Conservation (phyloP, 345 rosid genomes). For the Clausena lansium region DNA sequence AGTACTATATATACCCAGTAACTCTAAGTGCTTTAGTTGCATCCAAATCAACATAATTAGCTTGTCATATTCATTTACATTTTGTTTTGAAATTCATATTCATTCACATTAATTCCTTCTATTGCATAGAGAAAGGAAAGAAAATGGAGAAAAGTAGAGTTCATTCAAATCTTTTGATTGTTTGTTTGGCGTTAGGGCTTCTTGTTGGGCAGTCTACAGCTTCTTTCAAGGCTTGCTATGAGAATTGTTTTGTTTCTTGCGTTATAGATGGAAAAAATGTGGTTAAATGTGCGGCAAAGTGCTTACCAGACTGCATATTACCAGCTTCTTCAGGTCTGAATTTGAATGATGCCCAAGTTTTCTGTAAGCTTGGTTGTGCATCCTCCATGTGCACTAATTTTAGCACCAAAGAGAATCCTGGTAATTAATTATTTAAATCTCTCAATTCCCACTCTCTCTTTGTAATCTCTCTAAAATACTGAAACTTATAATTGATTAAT, state of each 20-base stretch:
- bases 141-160: background rate
- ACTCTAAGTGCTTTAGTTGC: too few relatives aligned
- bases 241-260: constrained; percentile 20
- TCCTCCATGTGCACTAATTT: constrained; percentile 26
- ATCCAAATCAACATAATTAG: too few relatives aligned
- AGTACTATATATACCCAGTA: too few relatives aligned
- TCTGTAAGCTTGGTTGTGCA: constrained; percentile 40
- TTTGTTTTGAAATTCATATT: too few relatives aligned
- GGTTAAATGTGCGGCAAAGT: background rate
- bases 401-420: constrained; percentile 27
- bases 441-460: background rate
- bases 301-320: constrained; percentile 29
- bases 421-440: constrained; percentile 1
- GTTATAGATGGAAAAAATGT: constrained; percentile 11
- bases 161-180: background rate
- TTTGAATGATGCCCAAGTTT: background rate
- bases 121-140: too few relatives aligned
- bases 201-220: too few relatives aligned
- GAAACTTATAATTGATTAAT: background rate
- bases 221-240: constrained; percentile 18
- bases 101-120: too few relatives aligned
- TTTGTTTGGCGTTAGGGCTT: constrained; percentile 23
- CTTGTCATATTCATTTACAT: too few relatives aligned
- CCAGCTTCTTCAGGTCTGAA: background rate
- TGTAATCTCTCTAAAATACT: background rate